Evolutionary conservation across 768 basidiomycete genomes (phyloP), one percentile per base, ranked within the genome.

Genomic region (Calocybe gangraenosa): DNA sequence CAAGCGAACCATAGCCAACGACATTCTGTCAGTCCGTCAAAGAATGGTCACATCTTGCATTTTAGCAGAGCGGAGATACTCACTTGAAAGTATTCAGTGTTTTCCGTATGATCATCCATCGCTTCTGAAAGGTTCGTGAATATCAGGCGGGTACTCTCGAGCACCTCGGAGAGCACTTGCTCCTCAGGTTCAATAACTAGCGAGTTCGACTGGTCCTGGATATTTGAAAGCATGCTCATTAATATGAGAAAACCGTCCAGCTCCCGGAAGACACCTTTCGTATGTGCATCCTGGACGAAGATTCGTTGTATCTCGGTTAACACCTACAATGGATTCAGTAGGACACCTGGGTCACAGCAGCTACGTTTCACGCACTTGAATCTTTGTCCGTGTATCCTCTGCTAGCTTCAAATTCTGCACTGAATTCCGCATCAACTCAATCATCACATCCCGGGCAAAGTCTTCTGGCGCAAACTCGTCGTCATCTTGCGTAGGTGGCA

Each of bases 211-310:
- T 60, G 53, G 19, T 68, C 65, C 42, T 73, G 61, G 0, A 85
- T 62, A 0, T 78, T 79, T 1, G 87, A 84, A 3, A 92, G 68
- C 22, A 85, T 73, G 53, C 79, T 86, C 65, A 90, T 80, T 23
- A 90, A 66, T 8, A 80, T 75, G 15, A 91, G 67, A 58, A 90
- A 91, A 0, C 90, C 90, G 49, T 92, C 90, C 56, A 85, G 68
- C 56, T 90, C 86, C 3, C 90, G 73, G 61, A 92, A 92, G 15
- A 83, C 80, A 45, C 84, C 81, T 60, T 83, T 86, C 9, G 85
- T 85, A 34, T 61, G 66, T 2, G 70, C 58, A 53, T 87, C 82
- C 59, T 87, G 79, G 13, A 72, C 68, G 71, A 91, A 72, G 18
- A 84, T 78, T 13, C 79, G 69, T 43, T 80, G 77, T 32, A 92